A percentile compares a stretch with the other conserved stretches of the same genome.
These are phyloP conservation scores for Beauveria bassiana DNA, from an alignment of 2,329 filamentous ascomycete species.

Conservation along the genomic window DNA sequence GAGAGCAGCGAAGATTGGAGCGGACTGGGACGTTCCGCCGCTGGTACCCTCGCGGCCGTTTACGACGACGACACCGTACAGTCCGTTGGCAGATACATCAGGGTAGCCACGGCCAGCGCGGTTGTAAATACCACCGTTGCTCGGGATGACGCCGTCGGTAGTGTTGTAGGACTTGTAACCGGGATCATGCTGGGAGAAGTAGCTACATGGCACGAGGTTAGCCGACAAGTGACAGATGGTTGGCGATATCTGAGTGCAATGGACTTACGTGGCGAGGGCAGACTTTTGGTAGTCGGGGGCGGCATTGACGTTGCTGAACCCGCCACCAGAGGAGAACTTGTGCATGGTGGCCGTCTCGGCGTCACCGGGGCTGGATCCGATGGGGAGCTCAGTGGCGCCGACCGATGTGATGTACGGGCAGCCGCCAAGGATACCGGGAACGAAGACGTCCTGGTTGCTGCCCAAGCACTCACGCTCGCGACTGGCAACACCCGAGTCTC, in stretches of 20 bases:
- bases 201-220: constrained; percentile 10
- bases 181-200: constrained; percentile 29
- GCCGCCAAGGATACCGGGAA: constrained; percentile 30
- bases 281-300: constrained; percentile 38
- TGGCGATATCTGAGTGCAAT: neutral
- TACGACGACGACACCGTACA: constrained; percentile 35
- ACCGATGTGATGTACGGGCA: constrained; percentile 41
- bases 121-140: constrained; percentile 1
- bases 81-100: constrained; percentile 34
- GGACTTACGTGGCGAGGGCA: constrained; percentile 22
- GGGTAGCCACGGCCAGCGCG: constrained; percentile 16
- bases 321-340: constrained; percentile 23
- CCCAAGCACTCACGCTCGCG: constrained; percentile 14
- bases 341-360: constrained; percentile 36
- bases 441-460: constrained; percentile 16
- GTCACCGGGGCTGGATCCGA: constrained; percentile 31
- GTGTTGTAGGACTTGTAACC: neutral
- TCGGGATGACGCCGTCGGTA: neutral
- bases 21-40: constrained; percentile 11
- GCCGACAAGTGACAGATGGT: neutral
- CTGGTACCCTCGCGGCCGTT: constrained; percentile 16
- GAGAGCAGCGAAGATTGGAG: constrained; percentile 15
- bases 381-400: constrained; percentile 39
- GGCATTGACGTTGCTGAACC: constrained; percentile 34
- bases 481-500: constrained; percentile 30